Conservation (phyloP, 140 eudicot genomes). For the Anethum foeniculum region DNA sequence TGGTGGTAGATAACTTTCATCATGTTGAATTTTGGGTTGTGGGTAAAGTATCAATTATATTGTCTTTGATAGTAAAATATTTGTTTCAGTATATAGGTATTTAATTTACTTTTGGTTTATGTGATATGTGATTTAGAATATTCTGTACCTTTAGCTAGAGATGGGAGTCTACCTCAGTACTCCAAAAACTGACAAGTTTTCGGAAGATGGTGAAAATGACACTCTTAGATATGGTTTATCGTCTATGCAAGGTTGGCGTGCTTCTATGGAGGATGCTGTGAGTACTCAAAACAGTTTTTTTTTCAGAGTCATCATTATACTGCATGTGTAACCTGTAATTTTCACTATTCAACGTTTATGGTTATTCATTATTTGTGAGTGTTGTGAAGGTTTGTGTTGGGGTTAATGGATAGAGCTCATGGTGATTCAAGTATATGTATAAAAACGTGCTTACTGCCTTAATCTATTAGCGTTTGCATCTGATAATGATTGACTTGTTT, state of each 20-base stretch:
- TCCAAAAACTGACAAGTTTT: constrained; percentile 85
- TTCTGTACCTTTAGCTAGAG: constrained; percentile 37
- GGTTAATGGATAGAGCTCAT: background rate
- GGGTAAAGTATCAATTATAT: background rate
- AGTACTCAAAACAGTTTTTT: constrained; percentile 26
- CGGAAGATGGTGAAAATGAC: constrained; percentile 84
- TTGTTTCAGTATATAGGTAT: background rate
- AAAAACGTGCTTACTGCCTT: background rate
- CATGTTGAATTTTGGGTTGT: background rate
- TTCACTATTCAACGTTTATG: background rate
- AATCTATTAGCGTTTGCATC: background rate
- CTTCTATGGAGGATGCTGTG: constrained; percentile 96
- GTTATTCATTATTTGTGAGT: background rate
- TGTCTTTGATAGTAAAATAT: background rate
- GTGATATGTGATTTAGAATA: background rate
- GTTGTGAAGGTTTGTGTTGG: background rate
- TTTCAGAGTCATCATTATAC: background rate
- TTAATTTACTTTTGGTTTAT: background rate
- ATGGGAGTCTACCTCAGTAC: constrained; percentile 96
- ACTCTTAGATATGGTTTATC: constrained; percentile 73
- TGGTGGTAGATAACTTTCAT: background rate
- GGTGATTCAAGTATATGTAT: background rate
- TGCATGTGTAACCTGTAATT: background rate
- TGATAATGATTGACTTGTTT: background rate
- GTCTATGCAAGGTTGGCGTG: constrained; percentile 99